Evolutionary conservation across 2,329 filamentous ascomycete species (phyloP), one percentile per base, ranked within the genome.

Genomic region (Talaromyces sp.): DNA sequence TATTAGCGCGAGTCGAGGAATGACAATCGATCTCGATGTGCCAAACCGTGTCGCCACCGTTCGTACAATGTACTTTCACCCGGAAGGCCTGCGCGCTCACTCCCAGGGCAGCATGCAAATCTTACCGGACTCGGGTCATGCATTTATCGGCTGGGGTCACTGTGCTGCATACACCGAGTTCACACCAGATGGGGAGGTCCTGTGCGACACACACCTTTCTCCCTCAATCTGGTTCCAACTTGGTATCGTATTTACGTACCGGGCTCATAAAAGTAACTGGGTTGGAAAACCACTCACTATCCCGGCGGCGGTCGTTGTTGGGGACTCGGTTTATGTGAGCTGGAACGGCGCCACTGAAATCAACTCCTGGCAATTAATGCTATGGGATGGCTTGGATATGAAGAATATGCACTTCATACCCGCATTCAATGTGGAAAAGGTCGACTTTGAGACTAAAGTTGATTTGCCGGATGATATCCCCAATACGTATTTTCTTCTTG

Each of bases 211-310:
- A 4, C 82, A 83, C 67, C 74, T 85, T 67, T 78, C 66, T 54
- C 69, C 57, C 60, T 78, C 63, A 71, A 69, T 61, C 68, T 70
- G 66, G 70, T 69, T 68, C 70, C 54, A 73, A 66, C 66, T 69
- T 34, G 68, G 68, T 2, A 64, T 69, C 16, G 78, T 83, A 1
- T 78, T 82, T 68, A 84, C 81, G 57, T 87, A 87, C 66, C 80
- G 85, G 31, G 80, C 78, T 1, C 82, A 82, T 71, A 83, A 82
- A 66, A 81, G 76, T 65, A 74, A 79, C 59, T 88, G 84, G 82
- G 77, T 77, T 3, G 83, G 80, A 0, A 68, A 74, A 10, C 83
- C 83, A 0, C 74, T 69, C 14, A 80, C 77, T 18, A 50, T 44
- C 1, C 68, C 69, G 2, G 61, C 62, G 0, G 65, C 65, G 6